Conservation (phyloP, 495 filamentous ascomycete genomes). For the Pyrenopolyporus hunteri region DNA sequence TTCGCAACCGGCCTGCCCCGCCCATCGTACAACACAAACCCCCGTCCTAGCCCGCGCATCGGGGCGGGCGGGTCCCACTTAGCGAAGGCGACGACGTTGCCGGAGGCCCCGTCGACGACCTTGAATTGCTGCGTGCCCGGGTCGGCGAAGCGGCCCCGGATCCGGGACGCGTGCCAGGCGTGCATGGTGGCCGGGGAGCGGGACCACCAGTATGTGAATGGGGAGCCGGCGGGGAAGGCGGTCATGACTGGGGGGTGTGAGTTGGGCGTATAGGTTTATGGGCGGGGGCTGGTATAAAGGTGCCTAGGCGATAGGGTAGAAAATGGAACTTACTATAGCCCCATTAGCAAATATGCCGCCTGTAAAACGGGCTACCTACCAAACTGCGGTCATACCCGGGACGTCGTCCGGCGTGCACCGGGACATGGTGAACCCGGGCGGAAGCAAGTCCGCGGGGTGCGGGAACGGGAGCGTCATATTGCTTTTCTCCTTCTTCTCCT, state of each 20-base stretch:
- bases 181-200: slow-evolving; percentile 20
- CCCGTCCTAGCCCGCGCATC: slow-evolving; percentile 22
- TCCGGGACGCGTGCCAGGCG: slow-evolving; percentile 27
- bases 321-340: slow-evolving; percentile 26
- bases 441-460: slow-evolving; percentile 30
- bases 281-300: too few relatives aligned
- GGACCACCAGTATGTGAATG: slow-evolving; percentile 40
- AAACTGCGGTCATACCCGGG: slow-evolving; percentile 33
- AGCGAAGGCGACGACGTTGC: slow-evolving; percentile 33
- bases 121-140: slow-evolving; percentile 32
- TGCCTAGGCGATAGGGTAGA: too few relatives aligned
- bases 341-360: neutral
- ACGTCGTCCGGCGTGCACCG: slow-evolving; percentile 35
- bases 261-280: neutral
- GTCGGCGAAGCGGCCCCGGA: slow-evolving; percentile 32
- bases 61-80: slow-evolving; percentile 32
- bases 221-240: slow-evolving; percentile 30
- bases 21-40: slow-evolving; percentile 29
- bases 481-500: neutral
- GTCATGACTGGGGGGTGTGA: slow-evolving; percentile 30
- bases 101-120: slow-evolving; percentile 27
- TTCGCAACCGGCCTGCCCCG: slow-evolving; percentile 2
- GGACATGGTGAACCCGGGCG: slow-evolving; percentile 31
- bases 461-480: slow-evolving; percentile 33
- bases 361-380: slow-evolving; percentile 20